These are phyloP conservation scores for Triticum timopheevii DNA, from an alignment of 176 grass and related monocot species.

Conservation along the genomic window DNA sequence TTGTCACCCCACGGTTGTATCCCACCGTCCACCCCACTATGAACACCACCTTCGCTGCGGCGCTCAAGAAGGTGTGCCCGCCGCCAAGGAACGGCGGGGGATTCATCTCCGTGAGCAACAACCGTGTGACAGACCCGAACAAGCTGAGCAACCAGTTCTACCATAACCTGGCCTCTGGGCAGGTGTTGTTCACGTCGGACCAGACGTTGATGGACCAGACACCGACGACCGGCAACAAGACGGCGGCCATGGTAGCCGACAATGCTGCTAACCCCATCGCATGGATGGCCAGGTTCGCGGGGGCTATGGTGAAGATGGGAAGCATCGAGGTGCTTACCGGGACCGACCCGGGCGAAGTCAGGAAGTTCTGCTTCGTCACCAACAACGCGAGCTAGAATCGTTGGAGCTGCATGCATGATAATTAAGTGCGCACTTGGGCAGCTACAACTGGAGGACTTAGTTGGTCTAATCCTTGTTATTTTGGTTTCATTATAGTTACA, in stretches of 20 bases:
- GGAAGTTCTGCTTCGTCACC: conserved; percentile 45
- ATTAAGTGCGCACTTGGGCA: too few species aligned
- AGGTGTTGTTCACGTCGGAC: conserved; percentile 57
- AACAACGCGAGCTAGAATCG: neutral
- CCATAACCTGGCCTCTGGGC: neutral
- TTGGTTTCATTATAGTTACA: neutral
- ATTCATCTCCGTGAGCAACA: neutral
- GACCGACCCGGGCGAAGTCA: conserved; percentile 33
- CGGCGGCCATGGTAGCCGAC: conserved; percentile 17
- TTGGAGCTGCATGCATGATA: neutral
- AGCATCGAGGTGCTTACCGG: conserved; percentile 42
- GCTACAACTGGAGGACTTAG: neutral
- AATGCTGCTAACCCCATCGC: neutral
- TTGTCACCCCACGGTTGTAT: conserved; percentile 51
- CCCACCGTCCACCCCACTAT: conserved; percentile 41
- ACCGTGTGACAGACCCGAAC: conserved; percentile 23
- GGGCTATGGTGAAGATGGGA: conserved; percentile 58
- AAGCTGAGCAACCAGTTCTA: conserved; percentile 42
- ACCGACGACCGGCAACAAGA: neutral
- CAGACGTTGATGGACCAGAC: conserved; percentile 25
- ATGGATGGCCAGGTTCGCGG: conserved; percentile 39
- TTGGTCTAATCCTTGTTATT: neutral
- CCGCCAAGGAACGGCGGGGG: neutral
- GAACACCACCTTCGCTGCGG: conserved; percentile 19
- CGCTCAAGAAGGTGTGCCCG: conserved; percentile 27